Base-by-base conservation (phyloP, 306 rosid genomes). In the Senna tora region DNA sequence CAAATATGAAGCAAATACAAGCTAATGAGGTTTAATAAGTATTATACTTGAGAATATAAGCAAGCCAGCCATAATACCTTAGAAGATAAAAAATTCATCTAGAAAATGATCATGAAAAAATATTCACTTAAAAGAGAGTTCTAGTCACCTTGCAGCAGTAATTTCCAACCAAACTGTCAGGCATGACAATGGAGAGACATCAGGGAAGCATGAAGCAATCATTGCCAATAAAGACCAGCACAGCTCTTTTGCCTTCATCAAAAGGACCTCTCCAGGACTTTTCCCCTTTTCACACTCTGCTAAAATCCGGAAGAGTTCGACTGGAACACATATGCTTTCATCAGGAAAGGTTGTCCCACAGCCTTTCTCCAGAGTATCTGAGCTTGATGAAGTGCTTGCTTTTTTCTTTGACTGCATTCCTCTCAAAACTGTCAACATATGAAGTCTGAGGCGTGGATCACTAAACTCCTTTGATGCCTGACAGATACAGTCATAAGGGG, bases 211-310 rank as follows among this genome's bases (percentile, higher is more conserved):
- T 41, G 97, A 93, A 53, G 98, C 98, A 79, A 93, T 76, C 94
- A 93, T 89, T 60, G 97, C 98, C 83, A 93, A 83, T 70, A 86
- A 80, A 32, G 98, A 91, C 98, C 98, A 93, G 67, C 97, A 93
- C 75, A 93, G 82, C 85, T 93, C 97, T 79, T 89, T 89, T 33
- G 98, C 97, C 81, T 87, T 93, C 84, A 69, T 75, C 90, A 91
- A 83, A 80, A 93, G 92, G 76, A 89, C 90, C 80, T 79, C 88
- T 77, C 97, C 97, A 65, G 98, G 87, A 78, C 77, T 77, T 74
- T 82, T 79, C 71, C 86, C 82, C 76, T 80, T 87, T 86, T 93
- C 98, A 72, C 98, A 91, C 61, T 80, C 95, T 6, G 97, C 97
- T 72, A 93, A 75, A 83, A 89, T 90, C 84, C 82, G 90, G 75